Conservation (phyloP, 2,329 filamentous ascomycete genomes). For the Alternaria viburni region DNA sequence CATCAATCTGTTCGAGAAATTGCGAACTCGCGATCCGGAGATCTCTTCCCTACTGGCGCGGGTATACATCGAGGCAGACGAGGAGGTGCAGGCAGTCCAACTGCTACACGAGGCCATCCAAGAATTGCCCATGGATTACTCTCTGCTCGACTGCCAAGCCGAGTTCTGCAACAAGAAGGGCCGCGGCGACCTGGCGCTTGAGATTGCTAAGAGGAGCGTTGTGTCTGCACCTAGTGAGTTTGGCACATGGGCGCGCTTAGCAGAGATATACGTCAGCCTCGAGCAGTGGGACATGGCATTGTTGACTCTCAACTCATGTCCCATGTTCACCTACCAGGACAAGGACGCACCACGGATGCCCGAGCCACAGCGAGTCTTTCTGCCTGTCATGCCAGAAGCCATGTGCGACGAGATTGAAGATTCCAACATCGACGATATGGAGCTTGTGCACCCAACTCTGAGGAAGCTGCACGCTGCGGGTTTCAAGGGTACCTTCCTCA, state of each 20-base stretch:
- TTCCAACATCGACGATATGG: slow-evolving; percentile 76
- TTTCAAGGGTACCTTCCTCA: slow-evolving; percentile 94
- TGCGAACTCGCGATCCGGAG: slow-evolving; percentile 87
- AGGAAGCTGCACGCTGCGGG: slow-evolving; percentile 83
- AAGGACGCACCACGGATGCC: slow-evolving; percentile 96
- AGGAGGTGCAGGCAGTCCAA: slow-evolving; percentile 94
- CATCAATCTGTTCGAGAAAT: slow-evolving; percentile 97
- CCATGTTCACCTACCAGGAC: slow-evolving; percentile 99
- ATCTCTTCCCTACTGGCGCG: slow-evolving; percentile 91
- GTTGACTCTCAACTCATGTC: slow-evolving; percentile 94
- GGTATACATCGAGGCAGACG: slow-evolving; percentile 91
- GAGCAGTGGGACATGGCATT: slow-evolving; percentile 97
- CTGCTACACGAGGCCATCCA: slow-evolving; percentile 87
- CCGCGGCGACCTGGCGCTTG: slow-evolving; percentile 82
- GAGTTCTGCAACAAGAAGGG: slow-evolving; percentile 90
- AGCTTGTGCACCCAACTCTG: slow-evolving; percentile 86
- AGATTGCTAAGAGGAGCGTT: slow-evolving; percentile 92
- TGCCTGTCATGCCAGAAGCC: slow-evolving; percentile 87
- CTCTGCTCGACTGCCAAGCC: slow-evolving; percentile 92
- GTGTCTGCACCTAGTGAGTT: slow-evolving; percentile 97
- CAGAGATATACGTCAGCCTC: slow-evolving; percentile 90
- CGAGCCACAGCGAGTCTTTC: slow-evolving; percentile 83
- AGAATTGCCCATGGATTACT: slow-evolving; percentile 96
- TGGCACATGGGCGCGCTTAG: slow-evolving; percentile 91
- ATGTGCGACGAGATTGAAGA: slow-evolving; percentile 96